phyloP scores from a whole-genome alignment of 495 filamentous ascomycete genomes.

The Jackrogersella multiformis region DNA sequence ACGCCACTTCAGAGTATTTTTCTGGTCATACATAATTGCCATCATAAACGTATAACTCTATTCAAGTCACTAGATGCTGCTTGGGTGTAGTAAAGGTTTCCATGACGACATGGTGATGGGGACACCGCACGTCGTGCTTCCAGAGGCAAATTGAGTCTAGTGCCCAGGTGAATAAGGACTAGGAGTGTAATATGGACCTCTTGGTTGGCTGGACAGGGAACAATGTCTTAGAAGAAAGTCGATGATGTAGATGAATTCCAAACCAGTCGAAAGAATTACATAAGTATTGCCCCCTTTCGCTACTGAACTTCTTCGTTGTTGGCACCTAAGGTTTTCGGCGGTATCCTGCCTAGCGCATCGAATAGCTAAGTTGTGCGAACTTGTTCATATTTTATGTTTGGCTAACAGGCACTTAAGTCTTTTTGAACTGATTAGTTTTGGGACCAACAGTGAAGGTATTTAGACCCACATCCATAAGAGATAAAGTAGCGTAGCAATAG shows the following conservation, averaged over 20 bases:
- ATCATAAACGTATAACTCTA: neutral
- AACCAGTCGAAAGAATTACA: neutral
- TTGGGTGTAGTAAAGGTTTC: neutral
- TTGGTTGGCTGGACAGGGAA: neutral
- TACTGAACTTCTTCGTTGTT: neutral
- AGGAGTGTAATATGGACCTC: neutral
- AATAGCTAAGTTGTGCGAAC: no score
- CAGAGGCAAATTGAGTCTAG: neutral
- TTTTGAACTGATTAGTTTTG: no score
- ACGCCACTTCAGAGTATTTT: neutral
- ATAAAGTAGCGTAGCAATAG: no score
- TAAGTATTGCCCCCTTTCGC: neutral
- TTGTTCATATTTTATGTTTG: no score
- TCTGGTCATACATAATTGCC: neutral
- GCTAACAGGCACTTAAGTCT: no score
- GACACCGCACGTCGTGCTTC: neutral
- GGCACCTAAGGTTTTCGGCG: no score
- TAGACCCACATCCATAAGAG: no score
- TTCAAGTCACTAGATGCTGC: neutral
- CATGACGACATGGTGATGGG: conserved; percentile 18
- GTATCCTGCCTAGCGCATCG: no score
- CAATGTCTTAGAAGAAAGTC: neutral
- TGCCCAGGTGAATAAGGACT: neutral
- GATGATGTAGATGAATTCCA: conserved; percentile 19
- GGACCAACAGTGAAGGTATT: no score